phyloP scores from a whole-genome alignment of 768 basidiomycete genomes.

The Leccinum boreale region DNA sequence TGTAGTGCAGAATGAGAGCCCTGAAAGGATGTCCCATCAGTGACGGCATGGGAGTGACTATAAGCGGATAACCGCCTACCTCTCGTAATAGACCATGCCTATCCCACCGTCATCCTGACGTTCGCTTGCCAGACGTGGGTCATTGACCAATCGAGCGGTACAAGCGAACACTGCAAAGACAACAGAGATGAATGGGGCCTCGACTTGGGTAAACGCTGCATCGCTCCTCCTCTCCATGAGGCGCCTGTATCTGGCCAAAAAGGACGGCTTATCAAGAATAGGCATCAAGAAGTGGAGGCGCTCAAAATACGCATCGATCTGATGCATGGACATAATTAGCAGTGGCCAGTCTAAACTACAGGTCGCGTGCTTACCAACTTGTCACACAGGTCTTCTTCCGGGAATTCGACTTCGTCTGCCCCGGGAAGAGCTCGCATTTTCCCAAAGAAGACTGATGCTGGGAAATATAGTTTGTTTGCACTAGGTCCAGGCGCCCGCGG shows the following conservation, averaged over 20 bases:
- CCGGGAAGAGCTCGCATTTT: slow-evolving; percentile 79
- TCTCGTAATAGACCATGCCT: slow-evolving; percentile 88
- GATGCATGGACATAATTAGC: slow-evolving; percentile 23
- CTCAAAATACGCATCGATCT: slow-evolving; percentile 87
- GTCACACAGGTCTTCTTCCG: slow-evolving; percentile 80
- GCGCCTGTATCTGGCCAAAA: slow-evolving; percentile 64
- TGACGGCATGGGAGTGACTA: background rate
- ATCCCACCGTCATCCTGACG: slow-evolving; percentile 75
- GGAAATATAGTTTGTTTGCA: slow-evolving; percentile 84
- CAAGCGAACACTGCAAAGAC: slow-evolving; percentile 92
- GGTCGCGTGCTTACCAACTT: slow-evolving; percentile 60
- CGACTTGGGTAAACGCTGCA: slow-evolving; percentile 46
- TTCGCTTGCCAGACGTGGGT: slow-evolving; percentile 60
- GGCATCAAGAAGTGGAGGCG: slow-evolving; percentile 88
- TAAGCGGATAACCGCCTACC: slow-evolving; percentile 42
- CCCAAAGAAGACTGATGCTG: slow-evolving; percentile 83
- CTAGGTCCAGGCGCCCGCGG: slow-evolving; percentile 74
- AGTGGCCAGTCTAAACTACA: slow-evolving; percentile 12
- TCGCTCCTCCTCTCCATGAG: slow-evolving; percentile 73
- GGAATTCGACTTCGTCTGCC: slow-evolving; percentile 85
- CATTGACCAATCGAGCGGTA: slow-evolving; percentile 74
- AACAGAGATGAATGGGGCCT: slow-evolving; percentile 76
- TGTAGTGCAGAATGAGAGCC: slow-evolving; percentile 87
- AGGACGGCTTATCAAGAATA: slow-evolving; percentile 81
- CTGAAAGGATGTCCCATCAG: slow-evolving; percentile 36